phyloP scores from a whole-genome alignment of 2,329 filamentous ascomycete species.

The Colletotrichum sp. region DNA sequence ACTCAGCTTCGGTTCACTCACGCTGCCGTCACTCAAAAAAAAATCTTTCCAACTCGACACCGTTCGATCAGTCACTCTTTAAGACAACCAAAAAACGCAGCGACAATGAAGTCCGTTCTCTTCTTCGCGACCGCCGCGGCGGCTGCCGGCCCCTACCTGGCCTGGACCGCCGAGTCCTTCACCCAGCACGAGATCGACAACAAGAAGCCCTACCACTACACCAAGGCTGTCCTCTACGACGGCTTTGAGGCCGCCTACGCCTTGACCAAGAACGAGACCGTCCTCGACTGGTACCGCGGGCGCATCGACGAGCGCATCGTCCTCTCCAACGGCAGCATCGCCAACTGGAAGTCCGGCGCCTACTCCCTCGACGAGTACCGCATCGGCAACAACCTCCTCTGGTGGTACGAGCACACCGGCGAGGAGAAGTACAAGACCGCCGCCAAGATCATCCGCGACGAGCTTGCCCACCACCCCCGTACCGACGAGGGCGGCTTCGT shows the following conservation, averaged over 20 bases:
- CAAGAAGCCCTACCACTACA: constrained; percentile 46
- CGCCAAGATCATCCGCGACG: constrained; percentile 49
- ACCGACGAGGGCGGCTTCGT: constrained; percentile 61
- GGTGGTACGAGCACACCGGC: constrained; percentile 51
- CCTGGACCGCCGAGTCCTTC: constrained; percentile 53
- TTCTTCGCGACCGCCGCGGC: constrained; percentile 21
- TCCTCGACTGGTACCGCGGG: constrained; percentile 48
- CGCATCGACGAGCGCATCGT: constrained; percentile 53
- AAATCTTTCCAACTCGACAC: neutral
- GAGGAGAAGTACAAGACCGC: constrained; percentile 55
- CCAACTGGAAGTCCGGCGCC: constrained; percentile 27
- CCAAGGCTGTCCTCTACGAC: constrained; percentile 50
- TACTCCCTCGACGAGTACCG: constrained; percentile 60
- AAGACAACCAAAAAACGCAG: neutral
- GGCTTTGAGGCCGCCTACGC: constrained; percentile 52
- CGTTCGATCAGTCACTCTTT: constrained; percentile 8
- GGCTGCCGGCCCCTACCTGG: constrained; percentile 30
- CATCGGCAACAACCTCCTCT: constrained; percentile 57
- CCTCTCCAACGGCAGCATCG: constrained; percentile 48
- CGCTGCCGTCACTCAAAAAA: neutral
- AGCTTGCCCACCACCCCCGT: constrained; percentile 54
- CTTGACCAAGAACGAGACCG: constrained; percentile 46
- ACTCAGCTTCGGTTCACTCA: constrained; percentile 7
- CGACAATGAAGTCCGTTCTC: constrained; percentile 16
- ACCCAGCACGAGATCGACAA: constrained; percentile 43